Evolutionary conservation across 2,329 filamentous ascomycete genomes (phyloP).

Genomic region (Cordyceps tenuipes): DNA sequence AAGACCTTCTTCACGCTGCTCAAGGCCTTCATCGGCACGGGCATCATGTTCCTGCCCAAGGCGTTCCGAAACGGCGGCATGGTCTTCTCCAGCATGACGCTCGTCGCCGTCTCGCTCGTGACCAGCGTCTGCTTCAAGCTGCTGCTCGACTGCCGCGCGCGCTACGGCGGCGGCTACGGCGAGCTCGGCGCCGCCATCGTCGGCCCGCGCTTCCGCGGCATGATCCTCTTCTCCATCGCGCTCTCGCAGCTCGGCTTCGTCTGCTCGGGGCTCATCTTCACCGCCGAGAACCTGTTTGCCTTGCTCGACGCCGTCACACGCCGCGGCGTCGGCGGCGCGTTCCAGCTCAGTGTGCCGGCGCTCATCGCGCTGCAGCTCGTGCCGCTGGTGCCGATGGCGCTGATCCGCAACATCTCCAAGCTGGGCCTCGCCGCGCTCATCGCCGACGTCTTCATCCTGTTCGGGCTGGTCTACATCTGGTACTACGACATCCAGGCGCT

Average conservation of each 20-base stretch:
- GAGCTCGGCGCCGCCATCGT: slow-evolving; percentile 61
- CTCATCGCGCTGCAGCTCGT: slow-evolving; percentile 61
- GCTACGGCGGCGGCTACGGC: slow-evolving; percentile 63
- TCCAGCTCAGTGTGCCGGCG: slow-evolving; percentile 41
- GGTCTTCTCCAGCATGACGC: slow-evolving; percentile 62
- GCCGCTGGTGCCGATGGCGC: slow-evolving; percentile 56
- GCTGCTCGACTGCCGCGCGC: slow-evolving; percentile 56
- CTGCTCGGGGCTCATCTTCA: slow-evolving; percentile 69
- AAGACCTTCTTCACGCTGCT: slow-evolving; percentile 73
- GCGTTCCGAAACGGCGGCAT: slow-evolving; percentile 73
- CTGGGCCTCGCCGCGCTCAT: slow-evolving; percentile 60
- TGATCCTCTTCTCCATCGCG: slow-evolving; percentile 63
- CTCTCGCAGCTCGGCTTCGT: slow-evolving; percentile 73
- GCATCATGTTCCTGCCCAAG: slow-evolving; percentile 75
- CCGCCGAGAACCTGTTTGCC: slow-evolving; percentile 62
- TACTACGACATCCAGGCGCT: slow-evolving; percentile 57
- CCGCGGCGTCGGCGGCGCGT: slow-evolving; percentile 23
- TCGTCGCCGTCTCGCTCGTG: slow-evolving; percentile 56
- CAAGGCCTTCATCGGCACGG: slow-evolving; percentile 72
- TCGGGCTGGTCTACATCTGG: slow-evolving; percentile 67
- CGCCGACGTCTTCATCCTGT: slow-evolving; percentile 63
- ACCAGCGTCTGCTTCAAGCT: slow-evolving; percentile 66
- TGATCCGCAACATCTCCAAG: slow-evolving; percentile 69
- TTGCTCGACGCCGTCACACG: slow-evolving; percentile 55
- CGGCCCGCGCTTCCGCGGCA: slow-evolving; percentile 51